Percentiles rank a stretch among this genome's conserved stretches.
Conservation (phyloP, 2,329 filamentous ascomycete genomes). For the Pseudogymnoascus sp. region DNA sequence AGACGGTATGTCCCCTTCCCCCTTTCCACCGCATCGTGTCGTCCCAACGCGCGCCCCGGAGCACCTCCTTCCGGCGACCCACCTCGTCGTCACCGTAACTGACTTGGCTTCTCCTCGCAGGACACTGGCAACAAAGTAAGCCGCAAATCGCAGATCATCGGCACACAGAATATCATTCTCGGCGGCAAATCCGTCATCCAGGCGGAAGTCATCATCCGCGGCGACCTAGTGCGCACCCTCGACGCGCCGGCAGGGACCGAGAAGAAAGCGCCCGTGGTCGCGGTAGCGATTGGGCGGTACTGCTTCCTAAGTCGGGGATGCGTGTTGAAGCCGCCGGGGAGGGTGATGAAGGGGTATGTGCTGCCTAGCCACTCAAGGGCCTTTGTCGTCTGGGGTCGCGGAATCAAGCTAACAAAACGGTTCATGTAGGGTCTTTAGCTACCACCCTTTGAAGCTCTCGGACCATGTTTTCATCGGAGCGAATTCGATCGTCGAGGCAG, state of each 20-base stretch:
- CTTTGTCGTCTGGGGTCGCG: not conserved
- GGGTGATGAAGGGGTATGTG: conserved; percentile 65
- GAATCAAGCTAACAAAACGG: not conserved
- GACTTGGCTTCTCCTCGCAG: conserved; percentile 37
- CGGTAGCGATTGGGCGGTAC: conserved; percentile 85
- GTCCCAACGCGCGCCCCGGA: conserved; percentile 7
- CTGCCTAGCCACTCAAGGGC: conserved; percentile 23
- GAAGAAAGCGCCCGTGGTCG: conserved; percentile 31
- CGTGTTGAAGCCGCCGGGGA: conserved; percentile 74
- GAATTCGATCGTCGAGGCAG: conserved; percentile 70
- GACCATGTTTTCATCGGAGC: conserved; percentile 89
- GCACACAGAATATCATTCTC: conserved; percentile 95
- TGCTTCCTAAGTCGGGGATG: conserved; percentile 77
- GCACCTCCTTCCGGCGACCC: not conserved
- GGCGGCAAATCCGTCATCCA: conserved; percentile 95
- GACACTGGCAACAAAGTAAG: conserved; percentile 99
- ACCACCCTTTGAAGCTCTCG: conserved; percentile 85
- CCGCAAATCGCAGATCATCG: conserved; percentile 81
- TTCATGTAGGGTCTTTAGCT: conserved; percentile 51
- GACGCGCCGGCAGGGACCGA: conserved; percentile 24
- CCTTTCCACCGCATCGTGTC: not conserved
- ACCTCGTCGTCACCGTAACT: not conserved
- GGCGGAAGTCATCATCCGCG: conserved; percentile 87
- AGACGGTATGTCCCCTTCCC: conserved; percentile 64
- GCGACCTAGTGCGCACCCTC: conserved; percentile 65